Evolutionary conservation across 2,329 filamentous ascomycete genomes (phyloP).

Genomic region (Erysiphe pulchra): DNA sequence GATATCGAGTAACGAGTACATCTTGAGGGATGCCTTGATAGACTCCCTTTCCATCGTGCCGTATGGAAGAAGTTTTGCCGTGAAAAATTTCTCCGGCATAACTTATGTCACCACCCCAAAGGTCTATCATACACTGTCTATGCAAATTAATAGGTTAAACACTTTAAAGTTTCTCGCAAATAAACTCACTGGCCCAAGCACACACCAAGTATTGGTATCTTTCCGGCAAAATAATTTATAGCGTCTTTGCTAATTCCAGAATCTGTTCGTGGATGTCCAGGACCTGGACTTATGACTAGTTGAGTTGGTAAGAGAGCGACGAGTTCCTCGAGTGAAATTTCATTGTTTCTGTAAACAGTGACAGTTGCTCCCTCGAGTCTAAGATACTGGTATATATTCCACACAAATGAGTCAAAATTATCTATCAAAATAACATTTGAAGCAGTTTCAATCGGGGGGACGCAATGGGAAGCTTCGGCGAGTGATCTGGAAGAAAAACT

Average conservation of each 20-base stretch:
- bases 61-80: conserved; percentile 80
- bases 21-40: conserved; percentile 59
- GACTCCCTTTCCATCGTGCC: conserved; percentile 77
- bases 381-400: conserved; percentile 97
- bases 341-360: conserved; percentile 76
- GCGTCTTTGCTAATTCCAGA: conserved; percentile 83
- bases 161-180: not conserved
- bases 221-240: conserved; percentile 75
- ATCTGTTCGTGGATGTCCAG: conserved; percentile 75
- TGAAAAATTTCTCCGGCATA: conserved; percentile 92
- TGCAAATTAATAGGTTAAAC: not conserved
- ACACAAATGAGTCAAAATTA: conserved; percentile 98
- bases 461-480: conserved; percentile 58
- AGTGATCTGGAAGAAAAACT: conserved; percentile 33
- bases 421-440: conserved; percentile 88
- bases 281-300: conserved; percentile 80
- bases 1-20: conserved; percentile 78
- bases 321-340: conserved; percentile 64
- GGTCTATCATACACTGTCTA: conserved; percentile 84
- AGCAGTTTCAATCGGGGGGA: conserved; percentile 50
- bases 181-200: conserved; percentile 76
- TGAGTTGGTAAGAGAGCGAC: conserved; percentile 71
- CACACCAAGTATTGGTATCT: conserved; percentile 87
- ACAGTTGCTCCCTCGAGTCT: conserved; percentile 86
- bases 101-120: conserved; percentile 74